These are phyloP conservation scores for Phaeosphaeriaceae sp. DNA, from an alignment of 2,329 filamentous ascomycete species.

Conservation along the genomic window DNA sequence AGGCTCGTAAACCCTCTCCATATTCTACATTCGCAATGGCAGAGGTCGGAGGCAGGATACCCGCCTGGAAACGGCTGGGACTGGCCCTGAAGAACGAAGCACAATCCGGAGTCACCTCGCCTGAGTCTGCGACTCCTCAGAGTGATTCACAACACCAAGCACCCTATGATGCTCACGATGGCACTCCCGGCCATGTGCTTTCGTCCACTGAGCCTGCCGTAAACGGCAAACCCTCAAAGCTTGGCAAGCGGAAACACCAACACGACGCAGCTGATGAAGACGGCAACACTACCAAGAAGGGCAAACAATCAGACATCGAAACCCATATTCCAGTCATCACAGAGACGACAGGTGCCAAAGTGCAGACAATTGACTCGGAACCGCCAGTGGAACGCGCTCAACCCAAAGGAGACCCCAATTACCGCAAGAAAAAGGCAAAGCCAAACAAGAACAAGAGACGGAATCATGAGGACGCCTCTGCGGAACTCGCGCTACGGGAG, in stretches of 20 bases:
- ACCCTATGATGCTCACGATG: conserved; percentile 11
- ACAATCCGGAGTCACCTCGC: conserved; percentile 39
- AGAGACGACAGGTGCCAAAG: conserved; percentile 14
- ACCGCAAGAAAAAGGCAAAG: conserved; percentile 43
- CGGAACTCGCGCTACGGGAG: conserved; percentile 11
- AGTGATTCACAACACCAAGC: conserved; percentile 14
- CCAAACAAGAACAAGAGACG: conserved; percentile 26
- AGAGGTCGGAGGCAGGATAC: conserved; percentile 38
- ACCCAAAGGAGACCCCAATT: conserved; percentile 45
- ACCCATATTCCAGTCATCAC: conserved; percentile 7
- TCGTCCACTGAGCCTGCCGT: conserved; percentile 25
- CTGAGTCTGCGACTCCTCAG: conserved; percentile 24
- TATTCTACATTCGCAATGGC: conserved; percentile 44
- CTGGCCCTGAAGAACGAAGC: conserved; percentile 66
- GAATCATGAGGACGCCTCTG: conserved; percentile 9
- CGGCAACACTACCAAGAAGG: conserved; percentile 35
- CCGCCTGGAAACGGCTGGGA: conserved; percentile 68
- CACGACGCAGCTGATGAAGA: conserved; percentile 34
- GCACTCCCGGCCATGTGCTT: conserved; percentile 13
- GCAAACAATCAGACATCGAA: conserved; percentile 19
- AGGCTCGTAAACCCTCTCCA: conserved; percentile 23
- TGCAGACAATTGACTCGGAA: conserved; percentile 11
- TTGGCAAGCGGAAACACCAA: conserved; percentile 49
- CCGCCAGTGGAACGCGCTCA: conserved; percentile 15
- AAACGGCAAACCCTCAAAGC: conserved; percentile 35